Conservation (phyloP, 2,329 filamentous ascomycete genomes). For the Exophiala calicioides region DNA sequence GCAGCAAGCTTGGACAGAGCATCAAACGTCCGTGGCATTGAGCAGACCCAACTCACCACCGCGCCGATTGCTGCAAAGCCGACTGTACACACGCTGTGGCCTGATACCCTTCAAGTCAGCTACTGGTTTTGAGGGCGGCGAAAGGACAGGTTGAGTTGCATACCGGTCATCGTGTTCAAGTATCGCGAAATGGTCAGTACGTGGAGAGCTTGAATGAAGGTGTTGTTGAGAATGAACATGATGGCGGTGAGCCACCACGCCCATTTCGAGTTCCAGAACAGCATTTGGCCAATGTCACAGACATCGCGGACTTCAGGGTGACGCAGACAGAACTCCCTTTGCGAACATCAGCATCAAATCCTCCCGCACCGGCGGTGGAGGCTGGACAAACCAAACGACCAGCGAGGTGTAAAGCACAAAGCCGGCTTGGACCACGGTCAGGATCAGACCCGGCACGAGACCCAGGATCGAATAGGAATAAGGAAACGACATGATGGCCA, state of each 20-base stretch:
- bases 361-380: slow-evolving; percentile 31
- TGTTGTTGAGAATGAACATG: slow-evolving; percentile 95
- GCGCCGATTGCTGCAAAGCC: slow-evolving; percentile 74
- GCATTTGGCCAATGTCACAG: slow-evolving; percentile 92
- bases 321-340: slow-evolving; percentile 83
- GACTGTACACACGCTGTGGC: slow-evolving; percentile 72
- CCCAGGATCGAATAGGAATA: slow-evolving; percentile 89
- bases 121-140: background rate
- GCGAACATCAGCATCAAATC: slow-evolving; percentile 19
- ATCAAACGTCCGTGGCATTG: slow-evolving; percentile 81
- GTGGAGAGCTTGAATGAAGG: slow-evolving; percentile 69
- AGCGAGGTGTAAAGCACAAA: slow-evolving; percentile 82
- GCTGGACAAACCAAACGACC: slow-evolving; percentile 56
- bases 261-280: slow-evolving; percentile 83
- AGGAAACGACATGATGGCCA: slow-evolving; percentile 93
- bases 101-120: slow-evolving; percentile 46
- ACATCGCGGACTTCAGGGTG: slow-evolving; percentile 91
- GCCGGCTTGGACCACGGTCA: slow-evolving; percentile 75
- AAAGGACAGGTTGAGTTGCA: background rate
- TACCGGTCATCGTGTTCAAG: slow-evolving; percentile 29
- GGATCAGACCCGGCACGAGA: slow-evolving; percentile 79
- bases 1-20: slow-evolving; percentile 78
- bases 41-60: slow-evolving; percentile 74
- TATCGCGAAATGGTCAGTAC: slow-evolving; percentile 30
- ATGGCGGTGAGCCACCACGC: slow-evolving; percentile 68